phyloP scores from a whole-genome alignment of 331 rosid genomes.

The Prunus yedoensis region DNA sequence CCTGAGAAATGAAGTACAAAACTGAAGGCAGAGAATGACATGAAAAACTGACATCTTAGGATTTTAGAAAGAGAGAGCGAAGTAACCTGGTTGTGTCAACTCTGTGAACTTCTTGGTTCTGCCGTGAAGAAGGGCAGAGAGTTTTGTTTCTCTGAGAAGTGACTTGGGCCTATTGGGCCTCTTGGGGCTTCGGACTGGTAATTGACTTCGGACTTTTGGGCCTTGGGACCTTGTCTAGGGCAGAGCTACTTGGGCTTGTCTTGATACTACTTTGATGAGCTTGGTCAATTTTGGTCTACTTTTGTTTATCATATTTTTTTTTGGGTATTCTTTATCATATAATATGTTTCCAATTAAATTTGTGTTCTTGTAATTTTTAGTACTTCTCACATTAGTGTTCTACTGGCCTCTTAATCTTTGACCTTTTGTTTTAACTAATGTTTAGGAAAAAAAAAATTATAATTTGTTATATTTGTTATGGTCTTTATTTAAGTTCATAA shows the following conservation, averaged over 20 bases:
- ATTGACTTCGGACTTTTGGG: background rate
- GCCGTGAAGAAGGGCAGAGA: background rate
- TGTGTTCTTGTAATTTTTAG: no score
- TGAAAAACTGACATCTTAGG: background rate
- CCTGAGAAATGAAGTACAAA: conserved; percentile 24
- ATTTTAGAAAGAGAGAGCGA: background rate
- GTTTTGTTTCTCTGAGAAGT: background rate
- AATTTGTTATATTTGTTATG: no score
- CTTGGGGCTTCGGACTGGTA: background rate
- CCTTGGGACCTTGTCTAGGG: background rate
- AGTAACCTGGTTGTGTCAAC: background rate
- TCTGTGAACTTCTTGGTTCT: background rate
- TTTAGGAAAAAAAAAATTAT: no score
- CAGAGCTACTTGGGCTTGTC: no score
- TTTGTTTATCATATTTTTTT: no score
- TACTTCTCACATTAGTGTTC: no score
- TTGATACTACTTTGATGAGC: no score
- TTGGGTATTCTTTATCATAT: no score
- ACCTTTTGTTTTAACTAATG: background rate
- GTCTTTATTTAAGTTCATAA: no score
- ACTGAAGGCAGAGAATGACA: background rate
- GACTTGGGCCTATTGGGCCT: background rate
- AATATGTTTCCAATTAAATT: no score
- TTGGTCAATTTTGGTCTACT: no score
- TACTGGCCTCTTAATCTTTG: background rate